Evolutionary conservation across 2,329 filamentous ascomycete species (phyloP).

Genomic region (Aspergillus proliferans): DNA sequence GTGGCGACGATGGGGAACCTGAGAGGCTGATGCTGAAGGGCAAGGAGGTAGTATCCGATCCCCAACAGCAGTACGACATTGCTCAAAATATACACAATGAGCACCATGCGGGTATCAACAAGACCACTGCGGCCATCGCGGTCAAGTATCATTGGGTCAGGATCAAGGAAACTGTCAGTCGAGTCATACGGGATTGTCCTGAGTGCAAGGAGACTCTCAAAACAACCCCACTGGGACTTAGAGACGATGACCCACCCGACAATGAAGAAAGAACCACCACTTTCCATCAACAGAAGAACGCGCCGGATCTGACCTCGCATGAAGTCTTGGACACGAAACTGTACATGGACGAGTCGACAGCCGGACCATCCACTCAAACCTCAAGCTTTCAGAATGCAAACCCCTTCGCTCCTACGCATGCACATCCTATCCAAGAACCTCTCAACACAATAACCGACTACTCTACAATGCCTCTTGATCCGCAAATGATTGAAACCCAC

Average conservation of each 20-base stretch:
- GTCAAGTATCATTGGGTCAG: slow-evolving; percentile 95
- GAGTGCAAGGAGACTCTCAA: slow-evolving; percentile 80
- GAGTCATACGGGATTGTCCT: slow-evolving; percentile 84
- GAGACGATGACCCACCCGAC: slow-evolving; percentile 20
- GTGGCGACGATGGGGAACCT: slow-evolving; percentile 40
- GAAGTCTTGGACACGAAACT: slow-evolving; percentile 10
- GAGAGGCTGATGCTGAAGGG: slow-evolving; percentile 94
- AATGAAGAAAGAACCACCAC: slow-evolving; percentile 8
- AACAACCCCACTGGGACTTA: slow-evolving; percentile 35
- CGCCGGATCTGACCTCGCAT: slow-evolving; percentile 7
- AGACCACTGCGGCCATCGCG: slow-evolving; percentile 89
- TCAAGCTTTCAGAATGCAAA: slow-evolving; percentile 18
- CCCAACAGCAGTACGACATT: slow-evolving; percentile 83
- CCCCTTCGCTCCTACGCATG: slow-evolving; percentile 25
- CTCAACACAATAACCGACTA: slow-evolving; percentile 38
- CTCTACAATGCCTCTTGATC: slow-evolving; percentile 53
- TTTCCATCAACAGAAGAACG: slow-evolving; percentile 6
- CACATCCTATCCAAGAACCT: slow-evolving; percentile 28
- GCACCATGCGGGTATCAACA: slow-evolving; percentile 91
- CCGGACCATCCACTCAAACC: slow-evolving; percentile 5
- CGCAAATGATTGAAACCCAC: slow-evolving; percentile 53
- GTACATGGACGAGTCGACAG: slow-evolving; percentile 17
- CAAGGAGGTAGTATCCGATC: slow-evolving; percentile 92
- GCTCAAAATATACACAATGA: slow-evolving; percentile 67
- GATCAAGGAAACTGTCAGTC: slow-evolving; percentile 94